Percentiles rank a stretch among this genome's conserved stretches.
These are phyloP conservation scores for Hyaloscypha finlandica DNA, from an alignment of 495 filamentous ascomycete species.

Conservation along the genomic window DNA sequence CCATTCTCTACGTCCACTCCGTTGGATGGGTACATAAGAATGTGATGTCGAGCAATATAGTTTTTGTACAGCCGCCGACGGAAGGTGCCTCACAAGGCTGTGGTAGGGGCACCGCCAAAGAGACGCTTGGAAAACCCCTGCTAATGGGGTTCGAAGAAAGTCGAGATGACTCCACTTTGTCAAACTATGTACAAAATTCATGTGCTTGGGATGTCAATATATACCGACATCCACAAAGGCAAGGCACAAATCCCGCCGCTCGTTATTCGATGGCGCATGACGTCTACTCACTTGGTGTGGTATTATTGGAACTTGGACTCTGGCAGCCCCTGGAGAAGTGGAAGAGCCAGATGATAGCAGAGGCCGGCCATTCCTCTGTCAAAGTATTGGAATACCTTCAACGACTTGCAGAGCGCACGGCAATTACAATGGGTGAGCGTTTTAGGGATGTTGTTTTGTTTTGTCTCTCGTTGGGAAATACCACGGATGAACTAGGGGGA, in stretches of 20 bases:
- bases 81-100: too few species aligned
- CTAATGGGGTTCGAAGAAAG: slow-evolving; percentile 56
- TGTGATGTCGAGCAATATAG: slow-evolving; percentile 43
- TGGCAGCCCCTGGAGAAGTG: slow-evolving; percentile 52
- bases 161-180: slow-evolving; percentile 49
- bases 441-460: too few species aligned
- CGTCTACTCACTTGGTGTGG: slow-evolving; percentile 63
- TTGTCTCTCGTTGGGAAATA: too few species aligned
- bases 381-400: too few species aligned
- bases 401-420: too few species aligned
- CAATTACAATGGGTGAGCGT: too few species aligned
- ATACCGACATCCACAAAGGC: slow-evolving; percentile 58
- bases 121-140: slow-evolving; percentile 37
- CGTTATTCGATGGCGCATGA: slow-evolving; percentile 62
- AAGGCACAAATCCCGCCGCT: slow-evolving; percentile 43
- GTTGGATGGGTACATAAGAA: slow-evolving; percentile 59
- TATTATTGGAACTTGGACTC: slow-evolving; percentile 61
- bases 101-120: too few species aligned
- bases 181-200: too few species aligned
- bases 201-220: slow-evolving; percentile 50
- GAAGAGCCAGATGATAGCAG: not conserved
- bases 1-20: slow-evolving; percentile 53
- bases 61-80: too few species aligned
- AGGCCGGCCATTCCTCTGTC: too few species aligned
- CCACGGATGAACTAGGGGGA: too few species aligned